phyloP scores from a whole-genome alignment of 495 filamentous ascomycete genomes.

The Neurospora sp. region DNA sequence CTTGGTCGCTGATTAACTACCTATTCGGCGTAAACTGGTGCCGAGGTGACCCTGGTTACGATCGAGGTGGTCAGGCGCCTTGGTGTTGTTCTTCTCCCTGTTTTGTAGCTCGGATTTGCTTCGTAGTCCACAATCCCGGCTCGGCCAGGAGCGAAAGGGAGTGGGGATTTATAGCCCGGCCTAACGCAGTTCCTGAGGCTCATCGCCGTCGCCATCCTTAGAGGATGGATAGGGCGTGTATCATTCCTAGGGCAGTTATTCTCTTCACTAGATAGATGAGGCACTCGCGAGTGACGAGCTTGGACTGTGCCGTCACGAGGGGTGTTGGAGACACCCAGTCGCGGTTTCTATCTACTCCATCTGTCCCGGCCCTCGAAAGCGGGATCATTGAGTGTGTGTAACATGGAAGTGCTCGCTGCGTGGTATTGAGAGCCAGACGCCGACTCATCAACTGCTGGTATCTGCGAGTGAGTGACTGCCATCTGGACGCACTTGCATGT shows the following conservation, averaged over 20 bases:
- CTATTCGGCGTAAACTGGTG: too few relatives aligned
- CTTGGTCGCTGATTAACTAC: background rate
- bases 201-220: background rate
- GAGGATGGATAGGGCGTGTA: too few relatives aligned
- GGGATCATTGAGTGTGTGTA: background rate
- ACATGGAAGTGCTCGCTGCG: background rate
- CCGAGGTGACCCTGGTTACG: too few relatives aligned
- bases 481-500: background rate
- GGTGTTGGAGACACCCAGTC: too few relatives aligned
- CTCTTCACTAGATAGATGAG: background rate
- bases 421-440: background rate
- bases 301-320: too few relatives aligned
- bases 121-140: background rate
- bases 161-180: too few relatives aligned
- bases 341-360: background rate
- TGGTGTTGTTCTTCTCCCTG: background rate
- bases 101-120: background rate
- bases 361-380: background rate
- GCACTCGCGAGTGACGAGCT: background rate
- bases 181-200: too few relatives aligned
- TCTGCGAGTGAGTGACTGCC: background rate
- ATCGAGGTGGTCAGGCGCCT: background rate
- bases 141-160: accelerated
- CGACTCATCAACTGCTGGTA: background rate
- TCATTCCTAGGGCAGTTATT: accelerated